phyloP scores from a whole-genome alignment of 2,329 filamentous ascomycete genomes.

The Fusarium caatingaense region DNA sequence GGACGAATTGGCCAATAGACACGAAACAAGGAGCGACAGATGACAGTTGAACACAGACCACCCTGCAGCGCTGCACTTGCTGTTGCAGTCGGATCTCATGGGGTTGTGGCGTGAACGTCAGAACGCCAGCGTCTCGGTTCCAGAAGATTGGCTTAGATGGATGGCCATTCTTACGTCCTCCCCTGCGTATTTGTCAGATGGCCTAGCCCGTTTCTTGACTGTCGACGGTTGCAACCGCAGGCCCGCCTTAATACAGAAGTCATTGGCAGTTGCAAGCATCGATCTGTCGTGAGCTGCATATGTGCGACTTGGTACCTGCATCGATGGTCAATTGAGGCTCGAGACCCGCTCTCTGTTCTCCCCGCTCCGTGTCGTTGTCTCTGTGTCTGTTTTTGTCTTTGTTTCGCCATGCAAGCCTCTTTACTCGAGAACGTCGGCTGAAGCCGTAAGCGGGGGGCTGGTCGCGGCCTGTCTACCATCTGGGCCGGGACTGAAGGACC shows the following conservation, averaged over 20 bases:
- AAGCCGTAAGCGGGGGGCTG: slow-evolving; percentile 7
- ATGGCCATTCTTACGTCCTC: slow-evolving; percentile 5
- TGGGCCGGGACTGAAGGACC: slow-evolving; percentile 5
- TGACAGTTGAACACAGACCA: slow-evolving; percentile 1
- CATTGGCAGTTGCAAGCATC: slow-evolving; percentile 7
- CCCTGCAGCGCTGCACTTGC: slow-evolving; percentile 1
- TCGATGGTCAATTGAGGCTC: slow-evolving; percentile 18
- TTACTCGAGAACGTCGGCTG: slow-evolving; percentile 29
- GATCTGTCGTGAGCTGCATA: slow-evolving; percentile 16
- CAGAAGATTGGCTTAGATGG: slow-evolving; percentile 21
- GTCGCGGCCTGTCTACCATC: neutral
- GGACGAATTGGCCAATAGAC: neutral
- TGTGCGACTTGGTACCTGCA: slow-evolving; percentile 27
- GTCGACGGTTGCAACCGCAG: slow-evolving; percentile 17
- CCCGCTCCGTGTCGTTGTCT: slow-evolving; percentile 2
- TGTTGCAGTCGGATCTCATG: slow-evolving; percentile 2
- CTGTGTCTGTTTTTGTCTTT: neutral
- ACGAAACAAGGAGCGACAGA: neutral
- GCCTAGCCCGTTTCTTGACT: slow-evolving; percentile 18
- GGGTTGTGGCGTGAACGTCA: slow-evolving; percentile 19
- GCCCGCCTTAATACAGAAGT: slow-evolving; percentile 1
- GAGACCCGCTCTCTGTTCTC: slow-evolving; percentile 1
- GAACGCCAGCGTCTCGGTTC: slow-evolving; percentile 34
- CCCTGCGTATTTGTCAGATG: slow-evolving; percentile 5
- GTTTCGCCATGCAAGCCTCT: slow-evolving; percentile 31